phyloP scores from a whole-genome alignment of 176 grass and related monocot genomes.

The Saccharum officinarum region DNA sequence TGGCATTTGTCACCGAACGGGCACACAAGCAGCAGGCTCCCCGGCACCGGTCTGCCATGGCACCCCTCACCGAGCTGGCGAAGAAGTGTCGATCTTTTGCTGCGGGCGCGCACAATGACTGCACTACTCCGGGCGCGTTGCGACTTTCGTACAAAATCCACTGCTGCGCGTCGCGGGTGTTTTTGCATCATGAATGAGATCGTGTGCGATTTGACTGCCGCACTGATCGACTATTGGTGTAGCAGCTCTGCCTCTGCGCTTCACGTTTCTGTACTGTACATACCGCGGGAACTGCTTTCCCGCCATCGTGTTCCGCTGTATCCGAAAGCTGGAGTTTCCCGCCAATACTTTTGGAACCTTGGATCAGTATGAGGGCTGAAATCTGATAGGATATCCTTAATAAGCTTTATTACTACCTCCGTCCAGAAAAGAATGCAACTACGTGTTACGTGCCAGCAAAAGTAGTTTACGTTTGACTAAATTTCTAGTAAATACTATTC shows the following conservation, averaged over 20 bases:
- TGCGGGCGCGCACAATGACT: too few relatives aligned
- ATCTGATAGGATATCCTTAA: too few relatives aligned
- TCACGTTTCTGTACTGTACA: neutral
- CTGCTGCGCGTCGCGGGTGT: too few relatives aligned
- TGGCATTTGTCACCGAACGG: constrained; percentile 29
- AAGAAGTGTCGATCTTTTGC: too few relatives aligned
- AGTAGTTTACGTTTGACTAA: too few relatives aligned
- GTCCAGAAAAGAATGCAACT: too few relatives aligned
- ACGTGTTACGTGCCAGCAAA: too few relatives aligned
- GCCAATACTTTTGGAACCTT: neutral
- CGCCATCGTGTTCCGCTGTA: neutral
- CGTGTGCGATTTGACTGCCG: neutral
- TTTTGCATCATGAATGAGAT: too few relatives aligned
- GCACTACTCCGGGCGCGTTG: too few relatives aligned
- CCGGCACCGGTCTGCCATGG: neutral
- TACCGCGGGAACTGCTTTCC: neutral
- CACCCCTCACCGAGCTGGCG: too few relatives aligned
- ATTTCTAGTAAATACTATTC: too few relatives aligned
- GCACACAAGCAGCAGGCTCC: neutral
- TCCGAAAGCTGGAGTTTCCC: neutral
- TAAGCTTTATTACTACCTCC: neutral
- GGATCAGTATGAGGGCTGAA: neutral
- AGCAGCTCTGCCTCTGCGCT: neutral
- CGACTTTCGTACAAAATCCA: too few relatives aligned
- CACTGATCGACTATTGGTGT: neutral